Percentiles rank a stretch among this genome's conserved stretches.
Conservation (phyloP, 345 rosid species). For the Nephelium lappaceum region DNA sequence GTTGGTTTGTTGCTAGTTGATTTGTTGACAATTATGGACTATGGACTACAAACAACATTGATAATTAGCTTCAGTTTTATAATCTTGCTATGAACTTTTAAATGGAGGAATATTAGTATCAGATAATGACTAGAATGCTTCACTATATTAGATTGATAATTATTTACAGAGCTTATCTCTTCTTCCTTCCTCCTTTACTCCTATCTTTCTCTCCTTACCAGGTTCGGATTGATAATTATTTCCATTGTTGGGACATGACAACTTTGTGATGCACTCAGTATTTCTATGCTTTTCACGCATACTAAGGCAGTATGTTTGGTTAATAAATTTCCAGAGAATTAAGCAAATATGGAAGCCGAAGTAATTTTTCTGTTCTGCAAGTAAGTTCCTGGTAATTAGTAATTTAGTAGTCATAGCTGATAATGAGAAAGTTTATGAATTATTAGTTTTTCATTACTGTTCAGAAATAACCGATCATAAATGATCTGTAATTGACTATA, state of each 20-base stretch:
- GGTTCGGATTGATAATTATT: background rate
- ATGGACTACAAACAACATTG: slow-evolving; percentile 22
- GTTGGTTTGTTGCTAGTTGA: too few relatives aligned
- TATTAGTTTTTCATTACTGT: background rate
- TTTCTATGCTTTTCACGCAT: background rate
- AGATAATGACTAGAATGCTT: slow-evolving; percentile 10
- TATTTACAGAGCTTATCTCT: background rate
- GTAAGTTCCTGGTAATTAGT: background rate
- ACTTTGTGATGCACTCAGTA: background rate
- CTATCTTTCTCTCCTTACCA: background rate
- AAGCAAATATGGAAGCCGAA: background rate
- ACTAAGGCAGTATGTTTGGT: background rate
- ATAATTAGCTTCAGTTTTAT: slow-evolving; percentile 1
- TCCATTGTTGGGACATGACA: background rate
- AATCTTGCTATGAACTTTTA: slow-evolving; percentile 5
- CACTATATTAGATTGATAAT: background rate
- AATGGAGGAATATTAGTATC: background rate
- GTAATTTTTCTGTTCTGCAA: background rate
- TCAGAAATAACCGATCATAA: background rate
- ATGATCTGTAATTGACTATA: background rate
- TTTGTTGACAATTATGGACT: background rate
- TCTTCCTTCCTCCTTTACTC: background rate
- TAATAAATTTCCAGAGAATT: background rate
- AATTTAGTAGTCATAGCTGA: background rate
- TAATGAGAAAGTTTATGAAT: background rate